Evolutionary conservation across 495 filamentous ascomycete genomes (phyloP), one percentile per base, ranked within the genome.

Genomic region (Melanomma pulvis-pyrius): DNA sequence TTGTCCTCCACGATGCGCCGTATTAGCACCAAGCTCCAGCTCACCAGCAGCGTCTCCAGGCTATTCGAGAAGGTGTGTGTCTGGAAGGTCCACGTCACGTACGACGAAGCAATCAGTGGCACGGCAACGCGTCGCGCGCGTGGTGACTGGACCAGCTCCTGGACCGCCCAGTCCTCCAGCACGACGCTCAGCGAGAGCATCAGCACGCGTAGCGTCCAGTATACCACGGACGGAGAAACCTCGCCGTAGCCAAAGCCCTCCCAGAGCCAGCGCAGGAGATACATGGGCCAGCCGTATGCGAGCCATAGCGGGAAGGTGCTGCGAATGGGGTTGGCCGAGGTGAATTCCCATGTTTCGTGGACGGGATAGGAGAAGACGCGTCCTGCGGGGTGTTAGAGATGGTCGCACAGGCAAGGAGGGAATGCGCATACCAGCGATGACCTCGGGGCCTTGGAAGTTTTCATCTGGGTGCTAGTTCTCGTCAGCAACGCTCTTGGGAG

Each of bases 401-500:
- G 12, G 47, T 17, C 13, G 24, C 19, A n/a, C 32, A 46, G 12
- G 13, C 19, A 34, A 13, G 13, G 30, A 9, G 29, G 3, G 21
- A n/a, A 19, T 2, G n/a, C 52, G 81, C 90, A 74, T 87, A 97
- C 93, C 92, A 64, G 93, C 92, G 71, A 97, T 93, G 57, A 98
- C 89, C 80, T 98, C 94, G 11, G 93, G 94, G 21, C 94, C 94
- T 74, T 98, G 94, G 74, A 98, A 98, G 78, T 97, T 92, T 82
- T 98, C 94, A 79, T 98, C 94, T 2, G 94, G 94, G 77, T 98
- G 94, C n/a, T n/a, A n/a, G n/a, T n/a, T n/a, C n/a, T n/a, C n/a
- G n/a, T n/a, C n/a, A n/a, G n/a, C n/a, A n/a, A n/a, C n/a, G n/a
- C n/a, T n/a, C n/a, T n/a, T n/a, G n/a, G n/a, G n/a, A n/a, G n/a